Evolutionary conservation across 2,329 filamentous ascomycete genomes (phyloP).

Genomic region (Calonectria fujianensis): DNA sequence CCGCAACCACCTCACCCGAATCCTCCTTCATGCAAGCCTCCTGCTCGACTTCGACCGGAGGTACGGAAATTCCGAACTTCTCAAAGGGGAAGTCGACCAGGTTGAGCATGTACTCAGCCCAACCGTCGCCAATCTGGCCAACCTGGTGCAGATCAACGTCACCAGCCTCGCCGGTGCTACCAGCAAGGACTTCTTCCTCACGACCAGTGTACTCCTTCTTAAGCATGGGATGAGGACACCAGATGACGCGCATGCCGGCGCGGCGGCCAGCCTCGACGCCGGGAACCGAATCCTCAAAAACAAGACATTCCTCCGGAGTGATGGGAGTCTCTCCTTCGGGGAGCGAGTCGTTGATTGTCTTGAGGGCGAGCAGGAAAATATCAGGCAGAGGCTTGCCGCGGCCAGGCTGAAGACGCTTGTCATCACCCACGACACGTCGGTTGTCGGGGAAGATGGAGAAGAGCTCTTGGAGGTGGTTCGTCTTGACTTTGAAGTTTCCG

Average conservation of each 20-base stretch:
- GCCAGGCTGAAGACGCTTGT: conserved; percentile 83
- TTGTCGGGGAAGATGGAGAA: conserved; percentile 80
- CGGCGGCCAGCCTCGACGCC: conserved; percentile 93
- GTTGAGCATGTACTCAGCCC: conserved; percentile 73
- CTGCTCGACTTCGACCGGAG: conserved; percentile 63
- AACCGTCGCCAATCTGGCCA: conserved; percentile 76
- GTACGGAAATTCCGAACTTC: conserved; percentile 75
- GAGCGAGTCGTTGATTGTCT: conserved; percentile 87
- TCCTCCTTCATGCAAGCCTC: conserved; percentile 65
- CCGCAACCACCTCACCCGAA: conserved; percentile 37
- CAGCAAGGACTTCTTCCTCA: conserved; percentile 89
- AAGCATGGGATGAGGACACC: conserved; percentile 90
- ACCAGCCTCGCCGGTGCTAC: conserved; percentile 82
- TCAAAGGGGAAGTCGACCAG: conserved; percentile 75
- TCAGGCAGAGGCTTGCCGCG: conserved; percentile 96
- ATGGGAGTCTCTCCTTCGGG: conserved; percentile 78
- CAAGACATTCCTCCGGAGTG: conserved; percentile 89
- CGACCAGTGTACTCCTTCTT: conserved; percentile 84
- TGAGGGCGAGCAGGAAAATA: conserved; percentile 91
- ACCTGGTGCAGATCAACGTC: conserved; percentile 72
- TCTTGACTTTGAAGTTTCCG: conserved; percentile 86
- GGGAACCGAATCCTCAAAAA: conserved; percentile 96
- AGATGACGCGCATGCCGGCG: conserved; percentile 95
- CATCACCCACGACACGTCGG: conserved; percentile 90
- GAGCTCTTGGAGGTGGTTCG: conserved; percentile 74